Percentiles rank a stretch among this genome's conserved stretches.
Evolutionary conservation across 192 early-diverging fungal genomes (phyloP).

Genomic region (Backusella westeae): DNA sequence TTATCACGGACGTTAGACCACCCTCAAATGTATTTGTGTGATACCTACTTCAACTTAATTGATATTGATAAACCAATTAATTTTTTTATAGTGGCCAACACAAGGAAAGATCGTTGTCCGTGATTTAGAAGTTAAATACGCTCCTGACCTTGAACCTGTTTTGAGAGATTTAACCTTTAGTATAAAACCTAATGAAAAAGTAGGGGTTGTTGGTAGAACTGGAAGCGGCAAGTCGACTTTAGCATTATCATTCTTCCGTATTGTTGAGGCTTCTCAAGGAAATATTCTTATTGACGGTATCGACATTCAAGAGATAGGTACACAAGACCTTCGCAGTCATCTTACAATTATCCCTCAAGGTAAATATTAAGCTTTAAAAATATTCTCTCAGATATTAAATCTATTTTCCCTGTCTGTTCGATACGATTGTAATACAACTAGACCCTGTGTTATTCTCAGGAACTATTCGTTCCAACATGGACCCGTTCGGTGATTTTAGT

Average conservation of each 20-base stretch:
- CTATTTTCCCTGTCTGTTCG: background rate
- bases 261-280: constrained; percentile 70
- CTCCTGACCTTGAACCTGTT: constrained; percentile 65
- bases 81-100: constrained; percentile 60
- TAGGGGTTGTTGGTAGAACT: constrained; percentile 92
- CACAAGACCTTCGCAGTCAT: constrained; percentile 74
- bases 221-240: constrained; percentile 88
- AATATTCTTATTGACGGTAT: constrained; percentile 76
- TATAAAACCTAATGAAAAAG: constrained; percentile 67
- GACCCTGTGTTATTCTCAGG: constrained; percentile 48
- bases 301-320: constrained; percentile 70
- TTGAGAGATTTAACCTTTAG: constrained; percentile 70
- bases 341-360: constrained; percentile 91
- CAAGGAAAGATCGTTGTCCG: constrained; percentile 70
- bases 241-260: constrained; percentile 74
- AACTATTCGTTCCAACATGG: constrained; percentile 78
- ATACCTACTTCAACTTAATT: background rate
- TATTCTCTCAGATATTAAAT: background rate
- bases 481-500: constrained; percentile 78
- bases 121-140: constrained; percentile 76
- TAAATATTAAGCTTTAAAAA: background rate
- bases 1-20: constrained; percentile 48
- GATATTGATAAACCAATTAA: background rate
- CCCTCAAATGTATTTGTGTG: constrained; percentile 43
- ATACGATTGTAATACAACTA: constrained; percentile 6